Evolutionary conservation across 495 filamentous ascomycete species (phyloP).

Genomic region (Lophiostoma macrostomum): DNA sequence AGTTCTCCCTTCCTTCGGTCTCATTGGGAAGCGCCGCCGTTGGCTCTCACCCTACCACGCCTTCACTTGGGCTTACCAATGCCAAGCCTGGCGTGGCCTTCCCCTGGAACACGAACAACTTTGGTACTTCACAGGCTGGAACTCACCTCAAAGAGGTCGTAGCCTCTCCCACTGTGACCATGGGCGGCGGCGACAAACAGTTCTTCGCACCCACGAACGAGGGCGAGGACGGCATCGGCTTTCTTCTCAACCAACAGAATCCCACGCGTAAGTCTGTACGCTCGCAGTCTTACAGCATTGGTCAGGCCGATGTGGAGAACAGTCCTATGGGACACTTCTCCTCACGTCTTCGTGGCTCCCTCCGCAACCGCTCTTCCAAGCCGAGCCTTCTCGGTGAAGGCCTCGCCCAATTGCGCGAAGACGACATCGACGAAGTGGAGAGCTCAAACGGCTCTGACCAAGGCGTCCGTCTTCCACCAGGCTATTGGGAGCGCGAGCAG

Average conservation of each 20-base stretch:
- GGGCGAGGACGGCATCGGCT: conserved; percentile 21
- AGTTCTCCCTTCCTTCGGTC: conserved; percentile 24
- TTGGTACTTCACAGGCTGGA: conserved; percentile 2
- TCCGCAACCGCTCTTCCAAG: conserved; percentile 73
- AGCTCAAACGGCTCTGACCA: conserved; percentile 65
- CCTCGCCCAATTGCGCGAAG: conserved; percentile 75
- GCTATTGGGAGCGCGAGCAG: conserved; percentile 39
- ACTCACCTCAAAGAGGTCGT: conserved; percentile 25
- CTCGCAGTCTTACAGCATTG: conserved; percentile 95
- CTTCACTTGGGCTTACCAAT: conserved; percentile 9
- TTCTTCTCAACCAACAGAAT: conserved; percentile 22
- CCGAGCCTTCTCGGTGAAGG: conserved; percentile 82
- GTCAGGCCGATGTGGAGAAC: conserved; percentile 76
- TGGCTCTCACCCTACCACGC: conserved; percentile 32
- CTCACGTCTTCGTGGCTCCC: neutral
- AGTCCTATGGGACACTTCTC: conserved; percentile 23
- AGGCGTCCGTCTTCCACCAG: conserved; percentile 53
- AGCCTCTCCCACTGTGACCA: conserved; percentile 26
- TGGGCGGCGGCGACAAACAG: neutral
- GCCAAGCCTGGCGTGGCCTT: conserved; percentile 8
- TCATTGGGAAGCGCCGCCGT: too few species aligned
- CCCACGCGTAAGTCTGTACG: conserved; percentile 44
- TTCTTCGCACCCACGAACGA: conserved; percentile 18
- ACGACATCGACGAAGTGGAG: conserved; percentile 72
- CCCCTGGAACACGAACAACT: conserved; percentile 24